phyloP scores from a whole-genome alignment of 768 basidiomycete genomes.

The Psilocybe subaeruginosa region DNA sequence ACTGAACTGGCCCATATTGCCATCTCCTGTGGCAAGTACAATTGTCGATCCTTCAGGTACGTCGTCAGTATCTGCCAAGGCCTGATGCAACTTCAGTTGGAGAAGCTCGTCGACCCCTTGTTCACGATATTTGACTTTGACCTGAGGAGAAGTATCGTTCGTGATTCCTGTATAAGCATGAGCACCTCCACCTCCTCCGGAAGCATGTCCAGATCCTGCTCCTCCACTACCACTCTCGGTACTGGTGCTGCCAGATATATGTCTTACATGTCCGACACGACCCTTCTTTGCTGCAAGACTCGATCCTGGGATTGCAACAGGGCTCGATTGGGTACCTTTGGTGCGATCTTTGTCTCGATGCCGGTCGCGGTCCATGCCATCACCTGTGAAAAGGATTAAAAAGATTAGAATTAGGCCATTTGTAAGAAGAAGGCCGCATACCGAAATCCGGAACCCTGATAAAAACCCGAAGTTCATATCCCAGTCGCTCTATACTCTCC shows the following conservation, averaged over 20 bases:
- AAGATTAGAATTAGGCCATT: not conserved
- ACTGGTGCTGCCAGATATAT: slow-evolving; percentile 28
- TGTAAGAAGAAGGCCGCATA: slow-evolving; percentile 19
- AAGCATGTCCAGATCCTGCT: slow-evolving; percentile 16
- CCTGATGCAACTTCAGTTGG: slow-evolving; percentile 91
- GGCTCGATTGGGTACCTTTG: slow-evolving; percentile 22
- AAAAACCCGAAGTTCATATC: slow-evolving; percentile 74
- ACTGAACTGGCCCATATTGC: slow-evolving; percentile 89
- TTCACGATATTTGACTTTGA: slow-evolving; percentile 72
- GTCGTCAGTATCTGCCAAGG: slow-evolving; percentile 69
- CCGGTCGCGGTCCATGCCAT: slow-evolving; percentile 58
- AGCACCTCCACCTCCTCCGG: slow-evolving; percentile 15
- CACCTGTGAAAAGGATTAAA: slow-evolving; percentile 30
- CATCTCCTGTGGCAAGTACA: slow-evolving; percentile 93
- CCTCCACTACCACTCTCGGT: slow-evolving; percentile 30
- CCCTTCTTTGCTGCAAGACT: slow-evolving; percentile 11
- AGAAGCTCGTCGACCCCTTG: slow-evolving; percentile 96
- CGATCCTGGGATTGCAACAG: not conserved
- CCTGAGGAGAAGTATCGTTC: slow-evolving; percentile 20
- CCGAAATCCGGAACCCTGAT: slow-evolving; percentile 71
- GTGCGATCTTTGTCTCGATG: slow-evolving; percentile 29
- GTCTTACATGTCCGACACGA: slow-evolving; percentile 22
- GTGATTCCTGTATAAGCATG: slow-evolving; percentile 20
- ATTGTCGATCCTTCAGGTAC: slow-evolving; percentile 75
- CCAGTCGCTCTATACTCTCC: slow-evolving; percentile 69